Evolutionary conservation across 2,329 filamentous ascomycete genomes (phyloP), one percentile per base, ranked within the genome.

Genomic region (Pseudonectria buxi): DNA sequence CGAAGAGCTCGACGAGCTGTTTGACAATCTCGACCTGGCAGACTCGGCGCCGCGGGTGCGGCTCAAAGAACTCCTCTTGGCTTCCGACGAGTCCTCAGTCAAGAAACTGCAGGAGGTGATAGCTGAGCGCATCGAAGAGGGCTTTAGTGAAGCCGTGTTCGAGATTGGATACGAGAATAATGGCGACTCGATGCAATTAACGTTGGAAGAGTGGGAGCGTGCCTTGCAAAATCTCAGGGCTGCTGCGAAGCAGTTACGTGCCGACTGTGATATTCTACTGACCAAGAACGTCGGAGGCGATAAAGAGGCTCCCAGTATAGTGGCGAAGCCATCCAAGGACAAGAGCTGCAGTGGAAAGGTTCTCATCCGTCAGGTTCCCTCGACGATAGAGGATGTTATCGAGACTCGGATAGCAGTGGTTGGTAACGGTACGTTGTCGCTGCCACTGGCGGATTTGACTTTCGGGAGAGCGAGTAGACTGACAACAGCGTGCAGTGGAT

Each of bases 321-420:
- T 56, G 15, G 54, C 60, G 31, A 68, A 67, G 39, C 74, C 69
- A 37, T 67, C 71, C 39, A 89, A 85, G 53, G 79, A 86, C 42
- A 83, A 77, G 46, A 81, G 80, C 35, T 83, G 81, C 46, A 84
- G 78, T 44, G 88, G 89, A n/a, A 96, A 95, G 59, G 60, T 95
- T 32, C 75, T 96, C 51, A 74, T 96, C 41, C 78, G 92, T 26
- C 80, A 83, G 54, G 67, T 76, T 14, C 87, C 89, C 3, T 67
- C 72, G 14, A 82, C 73, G 10, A 76, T 86, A 5, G 88, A 96
- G 56, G 80, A 94, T 38, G 85, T 94, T 16, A 95, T 95, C 42
- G 92, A 98, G 71, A 95, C 90, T 9, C 71, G 92, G 49, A 94
- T 98, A 64, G 92, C 90, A 1, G 92, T 98, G 1, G 92, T 98